Evolutionary conservation across 108 stramenopile genomes (phyloP).

Genomic region (Nitzschia sp.): DNA sequence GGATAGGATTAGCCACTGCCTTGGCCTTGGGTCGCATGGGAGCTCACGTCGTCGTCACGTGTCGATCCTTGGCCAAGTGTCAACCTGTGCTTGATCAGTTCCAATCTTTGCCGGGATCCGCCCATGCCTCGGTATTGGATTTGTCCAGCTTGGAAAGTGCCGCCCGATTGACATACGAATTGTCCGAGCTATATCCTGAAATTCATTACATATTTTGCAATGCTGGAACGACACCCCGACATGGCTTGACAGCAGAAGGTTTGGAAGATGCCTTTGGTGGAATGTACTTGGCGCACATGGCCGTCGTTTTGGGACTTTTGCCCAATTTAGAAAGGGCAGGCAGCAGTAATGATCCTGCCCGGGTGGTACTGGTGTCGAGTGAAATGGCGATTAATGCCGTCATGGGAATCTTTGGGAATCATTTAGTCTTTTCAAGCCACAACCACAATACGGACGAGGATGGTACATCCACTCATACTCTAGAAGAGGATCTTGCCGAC

Average conservation of each 20-base stretch:
- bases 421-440: not conserved
- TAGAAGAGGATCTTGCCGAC: not conserved
- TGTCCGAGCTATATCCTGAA: not conserved
- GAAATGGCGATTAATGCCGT: slow-evolving; percentile 4
- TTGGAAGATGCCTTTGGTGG: slow-evolving; percentile 7
- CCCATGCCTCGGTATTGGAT: not conserved
- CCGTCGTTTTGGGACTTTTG: slow-evolving; percentile 1
- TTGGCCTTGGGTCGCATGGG: not conserved
- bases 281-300: slow-evolving; percentile 9
- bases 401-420: slow-evolving; percentile 2
- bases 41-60: not conserved
- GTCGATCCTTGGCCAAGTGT: slow-evolving; percentile 7
- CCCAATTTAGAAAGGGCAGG: not conserved
- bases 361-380: not conserved
- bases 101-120: not conserved
- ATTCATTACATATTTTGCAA: slow-evolving; percentile 1
- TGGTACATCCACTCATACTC: not conserved
- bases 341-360: not conserved
- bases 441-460: not conserved
- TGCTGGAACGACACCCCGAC: not conserved
- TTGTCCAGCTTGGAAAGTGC: not conserved
- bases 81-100: slow-evolving; percentile 4
- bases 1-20: not conserved
- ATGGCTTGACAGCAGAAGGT: not conserved
- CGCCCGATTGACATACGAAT: not conserved